These are phyloP conservation scores for Gossypium anomalum DNA, from an alignment of 345 rosid genomes.

Conservation along the genomic window DNA sequence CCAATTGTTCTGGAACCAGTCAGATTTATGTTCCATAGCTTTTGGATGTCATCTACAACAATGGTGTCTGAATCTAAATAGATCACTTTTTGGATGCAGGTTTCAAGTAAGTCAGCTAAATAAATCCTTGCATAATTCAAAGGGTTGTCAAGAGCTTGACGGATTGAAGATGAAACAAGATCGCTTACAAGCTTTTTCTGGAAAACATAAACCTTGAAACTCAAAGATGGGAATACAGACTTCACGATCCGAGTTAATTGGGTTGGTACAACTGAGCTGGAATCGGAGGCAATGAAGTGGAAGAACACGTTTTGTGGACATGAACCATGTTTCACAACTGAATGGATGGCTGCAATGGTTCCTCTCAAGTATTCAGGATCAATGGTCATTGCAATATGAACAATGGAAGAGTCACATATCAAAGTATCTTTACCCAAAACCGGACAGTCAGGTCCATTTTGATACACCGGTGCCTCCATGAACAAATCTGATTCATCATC, in stretches of 20 bases:
- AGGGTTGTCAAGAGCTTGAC: constrained; percentile 68
- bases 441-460: constrained; percentile 45
- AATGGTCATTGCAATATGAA: constrained; percentile 77
- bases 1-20: constrained; percentile 45
- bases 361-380: constrained; percentile 74
- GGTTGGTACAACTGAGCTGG: constrained; percentile 10
- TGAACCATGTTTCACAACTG: constrained; percentile 64
- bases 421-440: constrained; percentile 11
- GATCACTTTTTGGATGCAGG: constrained; percentile 49
- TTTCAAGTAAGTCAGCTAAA: constrained; percentile 50
- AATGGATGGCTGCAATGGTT: constrained; percentile 64
- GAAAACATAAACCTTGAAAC: constrained; percentile 51
- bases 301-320: constrained; percentile 75
- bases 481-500: neutral
- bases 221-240: constrained; percentile 57
- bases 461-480: constrained; percentile 57
- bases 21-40: constrained; percentile 43
- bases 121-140: constrained; percentile 74
- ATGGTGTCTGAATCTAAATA: constrained; percentile 67
- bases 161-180: constrained; percentile 59
- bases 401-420: constrained; percentile 38
- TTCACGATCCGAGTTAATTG: constrained; percentile 22
- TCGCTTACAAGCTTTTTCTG: constrained; percentile 31
- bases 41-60: constrained; percentile 54
- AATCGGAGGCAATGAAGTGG: constrained; percentile 54